phyloP scores from a whole-genome alignment of 345 rosid genomes.

The Mercurialis annua region DNA sequence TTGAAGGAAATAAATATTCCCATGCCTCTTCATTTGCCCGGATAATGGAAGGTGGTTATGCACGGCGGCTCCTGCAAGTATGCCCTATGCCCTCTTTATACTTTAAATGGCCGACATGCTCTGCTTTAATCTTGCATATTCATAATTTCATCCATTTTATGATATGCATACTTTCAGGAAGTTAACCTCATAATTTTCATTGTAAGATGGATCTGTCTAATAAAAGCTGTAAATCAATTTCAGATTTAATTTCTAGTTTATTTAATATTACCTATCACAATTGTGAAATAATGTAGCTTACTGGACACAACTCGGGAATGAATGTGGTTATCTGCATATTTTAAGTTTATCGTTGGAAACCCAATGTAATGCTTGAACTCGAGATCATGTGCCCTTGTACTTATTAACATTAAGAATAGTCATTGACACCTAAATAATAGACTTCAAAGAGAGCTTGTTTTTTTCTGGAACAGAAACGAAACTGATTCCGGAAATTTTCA shows the following conservation, averaged over 20 bases:
- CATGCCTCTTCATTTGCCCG: slow-evolving; percentile 99
- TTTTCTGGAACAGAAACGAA: slow-evolving; percentile 5
- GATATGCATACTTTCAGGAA: not conserved
- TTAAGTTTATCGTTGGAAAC: not conserved
- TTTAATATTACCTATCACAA: not conserved
- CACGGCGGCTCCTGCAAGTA: slow-evolving; percentile 88
- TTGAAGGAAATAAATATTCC: slow-evolving; percentile 89
- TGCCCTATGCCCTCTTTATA: slow-evolving; percentile 10
- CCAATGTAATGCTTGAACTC: not conserved
- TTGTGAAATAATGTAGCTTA: not conserved
- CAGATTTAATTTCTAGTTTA: not conserved
- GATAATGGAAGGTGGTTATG: slow-evolving; percentile 98
- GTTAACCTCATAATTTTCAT: not conserved
- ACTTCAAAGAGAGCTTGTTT: not conserved
- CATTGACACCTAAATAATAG: not conserved
- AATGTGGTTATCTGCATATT: not conserved
- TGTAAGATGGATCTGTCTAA: not conserved
- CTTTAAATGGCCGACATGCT: too few species aligned
- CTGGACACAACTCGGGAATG: not conserved
- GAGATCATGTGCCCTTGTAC: not conserved
- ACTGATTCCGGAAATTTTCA: slow-evolving; percentile 24
- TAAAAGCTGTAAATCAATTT: not conserved
- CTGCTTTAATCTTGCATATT: too few species aligned
- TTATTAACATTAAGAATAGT: not conserved
- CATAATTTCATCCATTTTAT: not conserved